Conservation (phyloP, 192 early-diverging fungal species). For the Gigaspora rosea region DNA sequence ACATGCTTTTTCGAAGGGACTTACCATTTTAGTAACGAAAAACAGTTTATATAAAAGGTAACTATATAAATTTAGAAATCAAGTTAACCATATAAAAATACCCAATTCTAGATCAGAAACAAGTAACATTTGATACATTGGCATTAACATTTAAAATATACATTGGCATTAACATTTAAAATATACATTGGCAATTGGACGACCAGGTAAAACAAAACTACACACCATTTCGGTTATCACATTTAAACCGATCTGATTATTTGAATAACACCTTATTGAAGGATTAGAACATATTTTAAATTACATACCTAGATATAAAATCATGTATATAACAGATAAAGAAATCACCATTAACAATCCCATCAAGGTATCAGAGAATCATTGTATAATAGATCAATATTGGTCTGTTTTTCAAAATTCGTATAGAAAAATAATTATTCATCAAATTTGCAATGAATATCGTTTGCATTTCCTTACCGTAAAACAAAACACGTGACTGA, state of each 20-base stretch:
- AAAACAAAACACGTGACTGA: slow-evolving; percentile 60
- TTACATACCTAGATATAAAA: background rate
- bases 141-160: no score
- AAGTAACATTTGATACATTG: slow-evolving; percentile 77
- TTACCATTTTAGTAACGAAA: slow-evolving; percentile 31
- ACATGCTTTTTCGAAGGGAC: slow-evolving; percentile 64
- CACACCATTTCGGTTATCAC: slow-evolving; percentile 63
- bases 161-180: slow-evolving; percentile 68
- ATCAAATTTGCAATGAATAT: slow-evolving; percentile 33
- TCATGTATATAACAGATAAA: background rate
- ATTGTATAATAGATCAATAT: slow-evolving; percentile 19
- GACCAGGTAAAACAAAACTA: slow-evolving; percentile 55
- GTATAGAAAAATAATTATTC: background rate
- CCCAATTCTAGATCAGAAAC: slow-evolving; percentile 73
- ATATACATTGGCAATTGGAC: slow-evolving; percentile 51
- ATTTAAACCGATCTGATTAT: slow-evolving; percentile 53
- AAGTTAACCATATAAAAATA: no score
- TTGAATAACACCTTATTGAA: slow-evolving; percentile 43
- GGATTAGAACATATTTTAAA: background rate
- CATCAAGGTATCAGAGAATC: slow-evolving; percentile 50
- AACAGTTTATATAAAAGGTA: background rate
- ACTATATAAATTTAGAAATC: no score
- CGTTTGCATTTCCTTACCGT: slow-evolving; percentile 55
- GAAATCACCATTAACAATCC: slow-evolving; percentile 51
- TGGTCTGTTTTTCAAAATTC: background rate